These are phyloP conservation scores for Mycena albidolilacea DNA, from an alignment of 768 basidiomycete genomes.

Conservation along the genomic window DNA sequence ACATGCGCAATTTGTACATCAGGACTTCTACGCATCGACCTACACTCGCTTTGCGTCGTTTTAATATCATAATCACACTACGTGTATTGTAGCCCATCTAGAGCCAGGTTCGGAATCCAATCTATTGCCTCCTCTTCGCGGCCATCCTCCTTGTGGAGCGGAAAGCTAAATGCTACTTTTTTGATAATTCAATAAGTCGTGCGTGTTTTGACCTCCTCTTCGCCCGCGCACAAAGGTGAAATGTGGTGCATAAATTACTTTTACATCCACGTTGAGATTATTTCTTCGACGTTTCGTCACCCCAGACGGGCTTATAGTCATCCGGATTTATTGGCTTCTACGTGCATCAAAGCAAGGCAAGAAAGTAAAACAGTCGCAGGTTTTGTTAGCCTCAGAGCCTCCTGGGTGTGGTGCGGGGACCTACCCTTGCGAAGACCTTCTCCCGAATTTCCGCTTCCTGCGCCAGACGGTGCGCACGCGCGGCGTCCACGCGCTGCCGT, in stretches of 20 bases:
- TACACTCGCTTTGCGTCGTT: constrained; percentile 21
- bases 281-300: constrained; percentile 44
- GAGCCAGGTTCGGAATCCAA: constrained; percentile 41
- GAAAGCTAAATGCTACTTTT: too few species aligned
- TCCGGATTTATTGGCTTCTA: constrained; percentile 52
- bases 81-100: constrained; percentile 52
- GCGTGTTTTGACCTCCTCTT: not conserved
- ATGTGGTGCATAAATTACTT: not conserved
- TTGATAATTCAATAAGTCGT: too few species aligned
- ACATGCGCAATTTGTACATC: constrained; percentile 29
- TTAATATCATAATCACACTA: constrained; percentile 44
- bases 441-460: constrained; percentile 69
- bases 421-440: constrained; percentile 68
- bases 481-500: constrained; percentile 73
- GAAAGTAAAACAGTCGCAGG: not conserved
- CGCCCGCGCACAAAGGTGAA: not conserved
- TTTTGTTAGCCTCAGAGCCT: constrained; percentile 9
- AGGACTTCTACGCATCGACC: constrained; percentile 33
- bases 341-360: constrained; percentile 3
- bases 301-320: constrained; percentile 60
- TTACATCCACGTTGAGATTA: constrained; percentile 33
- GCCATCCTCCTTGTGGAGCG: not conserved
- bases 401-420: constrained; percentile 39
- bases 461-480: constrained; percentile 65
- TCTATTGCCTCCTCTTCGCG: constrained; percentile 32